These are phyloP conservation scores for Saccharomycopsis olivae DNA, from an alignment of 805 yeast species.

Conservation along the genomic window DNA sequence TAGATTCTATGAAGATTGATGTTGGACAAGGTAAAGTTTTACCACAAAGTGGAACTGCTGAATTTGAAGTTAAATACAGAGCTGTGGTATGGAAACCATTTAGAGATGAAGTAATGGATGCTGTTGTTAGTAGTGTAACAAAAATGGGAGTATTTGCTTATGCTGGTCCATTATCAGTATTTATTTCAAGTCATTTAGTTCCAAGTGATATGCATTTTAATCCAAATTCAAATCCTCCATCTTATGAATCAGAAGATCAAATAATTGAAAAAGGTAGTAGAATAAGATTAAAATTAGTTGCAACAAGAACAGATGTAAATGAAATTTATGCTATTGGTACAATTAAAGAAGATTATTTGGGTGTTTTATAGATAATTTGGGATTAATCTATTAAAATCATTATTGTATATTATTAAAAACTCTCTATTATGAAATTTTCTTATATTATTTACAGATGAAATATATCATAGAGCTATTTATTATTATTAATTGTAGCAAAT, in stretches of 20 bases:
- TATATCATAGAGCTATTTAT: no score
- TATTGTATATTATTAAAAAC: background rate
- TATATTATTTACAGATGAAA: no score
- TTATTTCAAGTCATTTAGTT: slow-evolving; percentile 88
- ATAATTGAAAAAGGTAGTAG: slow-evolving; percentile 89
- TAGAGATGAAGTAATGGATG: slow-evolving; percentile 98
- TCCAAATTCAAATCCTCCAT: slow-evolving; percentile 97
- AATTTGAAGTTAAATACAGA: slow-evolving; percentile 88
- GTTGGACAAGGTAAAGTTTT: slow-evolving; percentile 90
- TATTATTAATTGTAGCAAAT: no score
- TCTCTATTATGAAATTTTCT: background rate
- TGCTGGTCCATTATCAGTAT: slow-evolving; percentile 93
- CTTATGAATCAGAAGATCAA: slow-evolving; percentile 91
- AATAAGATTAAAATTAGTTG: slow-evolving; percentile 90
- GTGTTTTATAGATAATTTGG: slow-evolving; percentile 54
- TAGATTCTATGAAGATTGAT: slow-evolving; percentile 89
- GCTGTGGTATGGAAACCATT: slow-evolving; percentile 98
- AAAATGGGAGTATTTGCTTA: slow-evolving; percentile 96
- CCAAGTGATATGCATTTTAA: slow-evolving; percentile 91
- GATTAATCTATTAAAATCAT: background rate
- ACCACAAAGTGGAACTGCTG: slow-evolving; percentile 90
- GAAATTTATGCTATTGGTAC: slow-evolving; percentile 96
- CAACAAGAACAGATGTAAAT: slow-evolving; percentile 95
- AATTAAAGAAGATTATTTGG: slow-evolving; percentile 94
- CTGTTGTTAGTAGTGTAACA: slow-evolving; percentile 85